Evolutionary conservation across 129 eudicot genomes (phyloP).

Genomic region (Centella asiatica): DNA sequence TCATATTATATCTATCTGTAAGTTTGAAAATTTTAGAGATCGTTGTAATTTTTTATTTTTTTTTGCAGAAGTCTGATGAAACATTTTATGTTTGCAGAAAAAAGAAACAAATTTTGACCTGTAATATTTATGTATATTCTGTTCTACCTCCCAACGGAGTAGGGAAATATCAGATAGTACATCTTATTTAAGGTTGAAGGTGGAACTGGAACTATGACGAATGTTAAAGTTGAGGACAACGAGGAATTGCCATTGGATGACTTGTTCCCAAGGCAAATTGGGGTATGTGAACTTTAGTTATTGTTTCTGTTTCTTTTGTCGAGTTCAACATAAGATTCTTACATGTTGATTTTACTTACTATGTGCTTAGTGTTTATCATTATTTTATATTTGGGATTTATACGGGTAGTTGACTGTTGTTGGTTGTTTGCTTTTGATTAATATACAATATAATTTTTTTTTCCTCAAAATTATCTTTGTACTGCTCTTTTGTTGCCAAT

Average conservation of each 20-base stretch:
- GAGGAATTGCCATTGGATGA: slow-evolving; percentile 24
- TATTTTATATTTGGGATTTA: too few relatives aligned
- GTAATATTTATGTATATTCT: background rate
- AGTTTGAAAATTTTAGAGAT: too few relatives aligned
- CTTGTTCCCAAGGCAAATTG: slow-evolving; percentile 24
- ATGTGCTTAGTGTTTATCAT: background rate
- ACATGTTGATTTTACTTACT: background rate
- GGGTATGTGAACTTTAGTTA: slow-evolving; percentile 29
- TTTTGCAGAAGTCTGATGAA: too few relatives aligned
- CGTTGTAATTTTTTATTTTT: too few relatives aligned
- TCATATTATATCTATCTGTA: too few relatives aligned
- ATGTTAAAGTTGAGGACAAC: slow-evolving; percentile 34
- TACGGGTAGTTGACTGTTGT: too few relatives aligned
- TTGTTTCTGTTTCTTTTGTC: background rate
- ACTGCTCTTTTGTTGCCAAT: too few relatives aligned
- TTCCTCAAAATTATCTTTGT: too few relatives aligned
- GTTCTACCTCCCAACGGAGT: background rate
- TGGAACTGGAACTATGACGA: slow-evolving; percentile 33
- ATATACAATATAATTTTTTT: too few relatives aligned
- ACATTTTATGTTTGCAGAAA: background rate
- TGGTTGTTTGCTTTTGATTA: too few relatives aligned
- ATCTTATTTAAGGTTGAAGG: slow-evolving; percentile 21
- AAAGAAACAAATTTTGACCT: too few relatives aligned
- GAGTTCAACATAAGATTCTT: background rate
- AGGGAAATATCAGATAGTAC: slow-evolving; percentile 31